Percentiles rank a stretch among this genome's conserved stretches.
Conservation (phyloP, 768 basidiomycete genomes). For the Rhodocollybia butyracea region DNA sequence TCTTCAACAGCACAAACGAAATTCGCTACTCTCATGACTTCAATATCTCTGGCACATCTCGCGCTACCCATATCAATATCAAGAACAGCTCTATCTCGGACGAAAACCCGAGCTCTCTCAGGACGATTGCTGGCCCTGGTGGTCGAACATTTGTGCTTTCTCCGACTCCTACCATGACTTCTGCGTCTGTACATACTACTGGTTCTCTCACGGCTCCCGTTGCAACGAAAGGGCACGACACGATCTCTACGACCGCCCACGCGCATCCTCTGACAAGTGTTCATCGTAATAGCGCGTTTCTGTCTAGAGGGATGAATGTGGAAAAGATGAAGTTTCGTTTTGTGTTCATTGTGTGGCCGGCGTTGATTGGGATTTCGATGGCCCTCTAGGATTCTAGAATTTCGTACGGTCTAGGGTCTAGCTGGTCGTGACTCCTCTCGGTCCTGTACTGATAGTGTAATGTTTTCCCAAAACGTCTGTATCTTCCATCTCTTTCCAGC, state of each 20-base stretch:
- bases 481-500: no score
- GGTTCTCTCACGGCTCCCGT: no score
- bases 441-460: no score
- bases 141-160: background rate
- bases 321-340: constrained; percentile 42
- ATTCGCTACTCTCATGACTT: constrained; percentile 54
- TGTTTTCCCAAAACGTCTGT: no score
- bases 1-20: constrained; percentile 27
- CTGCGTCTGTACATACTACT: background rate
- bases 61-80: constrained; percentile 17
- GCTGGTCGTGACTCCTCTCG: no score
- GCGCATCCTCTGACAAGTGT: constrained; percentile 5
- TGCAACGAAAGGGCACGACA: background rate
- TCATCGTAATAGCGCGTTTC: constrained; percentile 5
- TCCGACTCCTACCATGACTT: background rate
- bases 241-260: background rate
- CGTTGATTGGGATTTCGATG: constrained; percentile 54
- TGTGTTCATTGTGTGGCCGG: constrained; percentile 54
- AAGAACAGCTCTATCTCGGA: constrained; percentile 10
- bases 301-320: constrained; percentile 20
- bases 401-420: no score
- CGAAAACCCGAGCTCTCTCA: constrained; percentile 6
- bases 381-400: no score
- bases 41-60: constrained; percentile 26
- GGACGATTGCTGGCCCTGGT: background rate